Base-by-base conservation (phyloP, 371 early-diverging fungal species). In the Funneliformis caledonium region DNA sequence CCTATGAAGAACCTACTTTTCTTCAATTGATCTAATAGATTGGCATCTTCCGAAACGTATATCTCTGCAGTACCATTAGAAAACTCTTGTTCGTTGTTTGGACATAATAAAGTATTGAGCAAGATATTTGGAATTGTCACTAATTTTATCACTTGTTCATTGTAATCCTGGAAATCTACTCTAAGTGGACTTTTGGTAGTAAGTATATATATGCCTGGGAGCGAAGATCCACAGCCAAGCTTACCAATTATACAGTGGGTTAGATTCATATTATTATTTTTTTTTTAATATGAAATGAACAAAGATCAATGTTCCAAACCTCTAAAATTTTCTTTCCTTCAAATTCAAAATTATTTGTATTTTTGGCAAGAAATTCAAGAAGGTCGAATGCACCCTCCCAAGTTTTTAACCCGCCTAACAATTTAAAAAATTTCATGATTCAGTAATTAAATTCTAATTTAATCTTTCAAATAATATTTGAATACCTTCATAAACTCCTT, bases 341-440 rank as follows among this genome's bases (percentile, higher is more conserved):
- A 50, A 91, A 84, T 56, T 84, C 80, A 0, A 84, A 81, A 19
- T 84, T 84, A 19, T 85, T 85, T 8, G 86, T 80, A 42, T 86
- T 82, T 11, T 89, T 87, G 8, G 85, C 84, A 22, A 96, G 84
- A 81, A 89, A 95, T 59, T 89, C 83, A 22, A 94, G 91, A 74
- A 98, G 87, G 85, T 98, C 98, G 60, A 94, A 72, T 4, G 95
- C 90, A 83, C 97, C 97, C 82, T 98, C 98, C 98, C 98, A 97
- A 0, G 98, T 97, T 86, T 97, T 97, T 81, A 96, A 91, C 5
- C 98, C 98, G 74, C 96, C 87, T 85, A 26, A 64, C 14, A 42
- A 62, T 22, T 62, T 19, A 47, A 73, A 45, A 56, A 11, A 6
- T 80, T 11, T 22, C 11, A 11, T 14, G n/a, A 64, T 37, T 70